Conservation (phyloP, 2,329 filamentous ascomycete genomes). For the Metarhizium guizhouense region DNA sequence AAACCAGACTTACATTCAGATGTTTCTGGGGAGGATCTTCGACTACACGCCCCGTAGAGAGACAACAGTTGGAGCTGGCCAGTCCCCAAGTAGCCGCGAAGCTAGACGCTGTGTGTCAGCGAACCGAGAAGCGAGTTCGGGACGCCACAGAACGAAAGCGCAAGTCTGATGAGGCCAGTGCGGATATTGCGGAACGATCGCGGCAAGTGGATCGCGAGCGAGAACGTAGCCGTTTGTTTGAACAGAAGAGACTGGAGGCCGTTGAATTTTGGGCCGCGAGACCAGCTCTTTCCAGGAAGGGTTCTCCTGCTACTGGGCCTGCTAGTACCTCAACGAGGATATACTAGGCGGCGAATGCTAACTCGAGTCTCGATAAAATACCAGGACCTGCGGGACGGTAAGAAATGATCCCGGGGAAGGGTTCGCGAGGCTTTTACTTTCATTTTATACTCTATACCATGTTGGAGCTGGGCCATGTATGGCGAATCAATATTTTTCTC, state of each 20-base stretch:
- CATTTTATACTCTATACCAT: background rate
- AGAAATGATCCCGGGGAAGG: too few relatives aligned
- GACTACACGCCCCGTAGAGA: constrained; percentile 22
- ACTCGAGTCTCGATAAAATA: constrained; percentile 9
- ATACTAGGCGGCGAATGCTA: constrained; percentile 6
- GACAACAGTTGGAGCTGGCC: constrained; percentile 24
- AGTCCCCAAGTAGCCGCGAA: constrained; percentile 29
- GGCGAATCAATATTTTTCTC: background rate
- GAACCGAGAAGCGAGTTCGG: constrained; percentile 35
- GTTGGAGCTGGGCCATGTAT: background rate
- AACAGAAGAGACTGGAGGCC: constrained; percentile 37
- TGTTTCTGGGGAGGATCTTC: constrained; percentile 50
- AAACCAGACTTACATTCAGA: constrained; percentile 40
- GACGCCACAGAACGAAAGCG: constrained; percentile 29
- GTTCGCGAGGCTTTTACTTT: background rate
- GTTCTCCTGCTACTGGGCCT: constrained; percentile 20
- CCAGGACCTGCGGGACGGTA: background rate
- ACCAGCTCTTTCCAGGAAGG: constrained; percentile 18
- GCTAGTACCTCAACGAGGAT: constrained; percentile 10
- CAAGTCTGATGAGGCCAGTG: constrained; percentile 32
- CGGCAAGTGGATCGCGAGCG: constrained; percentile 35
- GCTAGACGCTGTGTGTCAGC: constrained; percentile 40
- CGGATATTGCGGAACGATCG: constrained; percentile 34
- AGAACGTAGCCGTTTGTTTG: constrained; percentile 40
- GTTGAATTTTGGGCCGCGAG: constrained; percentile 27